Percentiles rank a stretch among this genome's conserved stretches.
phyloP scores from a whole-genome alignment of 495 filamentous ascomycete species.

The Talaromyces liani region DNA sequence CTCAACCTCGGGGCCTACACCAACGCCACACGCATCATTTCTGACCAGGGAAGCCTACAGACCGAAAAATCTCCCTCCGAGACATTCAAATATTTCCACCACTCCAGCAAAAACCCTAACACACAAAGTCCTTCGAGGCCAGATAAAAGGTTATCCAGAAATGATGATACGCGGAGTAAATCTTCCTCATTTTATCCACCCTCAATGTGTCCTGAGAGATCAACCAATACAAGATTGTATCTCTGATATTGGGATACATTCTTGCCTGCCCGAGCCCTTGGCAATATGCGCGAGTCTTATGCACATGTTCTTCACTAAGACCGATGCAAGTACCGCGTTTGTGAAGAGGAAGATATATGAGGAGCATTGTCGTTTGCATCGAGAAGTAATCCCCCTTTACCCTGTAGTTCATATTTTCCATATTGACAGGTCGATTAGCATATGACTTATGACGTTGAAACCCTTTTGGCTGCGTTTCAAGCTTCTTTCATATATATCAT shows the following conservation, averaged over 20 bases:
- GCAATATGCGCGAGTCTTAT: slow-evolving; percentile 4
- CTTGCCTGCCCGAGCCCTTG: neutral
- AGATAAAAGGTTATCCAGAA: neutral
- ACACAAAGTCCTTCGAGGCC: neutral
- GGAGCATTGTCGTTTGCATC: neutral
- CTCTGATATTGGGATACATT: neutral
- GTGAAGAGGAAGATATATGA: neutral
- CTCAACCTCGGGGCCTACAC: neutral
- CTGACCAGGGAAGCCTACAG: neutral
- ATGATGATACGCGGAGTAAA: neutral
- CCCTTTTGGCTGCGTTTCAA: neutral
- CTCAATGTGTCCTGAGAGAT: neutral
- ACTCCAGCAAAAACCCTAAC: neutral
- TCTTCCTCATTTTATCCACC: slow-evolving; percentile 1
- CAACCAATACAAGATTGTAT: neutral
- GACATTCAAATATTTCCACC: neutral
- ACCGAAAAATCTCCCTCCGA: neutral
- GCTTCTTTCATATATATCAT: neutral
- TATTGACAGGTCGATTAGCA: neutral
- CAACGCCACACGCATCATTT: neutral
- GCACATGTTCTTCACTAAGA: slow-evolving; percentile 2
- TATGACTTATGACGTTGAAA: neutral
- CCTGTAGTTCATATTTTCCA: neutral
- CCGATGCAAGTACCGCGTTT: neutral
- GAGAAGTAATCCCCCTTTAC: neutral